Evolutionary conservation across 2,329 filamentous ascomycete genomes (phyloP), one percentile per base, ranked within the genome.

Genomic region (Neonectria ditissima): DNA sequence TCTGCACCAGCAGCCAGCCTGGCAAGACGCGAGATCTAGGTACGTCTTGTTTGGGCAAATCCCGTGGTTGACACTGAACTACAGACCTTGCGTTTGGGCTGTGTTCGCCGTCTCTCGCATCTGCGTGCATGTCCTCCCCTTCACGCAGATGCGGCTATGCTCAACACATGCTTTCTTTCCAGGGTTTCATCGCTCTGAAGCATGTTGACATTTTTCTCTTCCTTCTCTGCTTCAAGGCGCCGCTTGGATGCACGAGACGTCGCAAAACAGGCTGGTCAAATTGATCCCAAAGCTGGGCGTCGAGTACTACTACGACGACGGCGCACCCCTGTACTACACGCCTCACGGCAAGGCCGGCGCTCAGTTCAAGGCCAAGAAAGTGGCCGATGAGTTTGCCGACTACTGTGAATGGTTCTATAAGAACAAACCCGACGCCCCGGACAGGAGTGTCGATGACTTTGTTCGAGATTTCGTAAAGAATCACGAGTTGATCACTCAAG

Each of bases 291-390:
- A 59, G 24, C 55, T 63, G 47, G 60, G 54, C 60, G 55, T 63
- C 32, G 54, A 63, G 39, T 63, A 63, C 41, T 63, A 63, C 14
- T 63, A 63, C 60, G 60, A 63, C 32, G 60, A 63, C 20, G 60
- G 60, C 47, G 55, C 47, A 2, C 60, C 60, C 10, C 60, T 63
- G 11, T 63, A 63, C 43, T 63, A 58, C 43, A 63, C 60, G 9
- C 47, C 54, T 5, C 43, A 58, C 10, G 60, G 60, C 5, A 57
- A 57, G 13, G 54, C 60, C 24, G 60, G 60, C 39, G 47, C 60
- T 48, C 60, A 63, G 43, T 63, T 63, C 60, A 63, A 63, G 48
- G 60, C 60, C 48, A 58, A 57, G 22, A 63, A 63, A 14, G 60
- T 63, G 39, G 55, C 54, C 24, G 60, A 59, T 22, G 60, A 63